Base-by-base conservation (phyloP, 768 basidiomycete species). In the Lactarius hatsudake region DNA sequence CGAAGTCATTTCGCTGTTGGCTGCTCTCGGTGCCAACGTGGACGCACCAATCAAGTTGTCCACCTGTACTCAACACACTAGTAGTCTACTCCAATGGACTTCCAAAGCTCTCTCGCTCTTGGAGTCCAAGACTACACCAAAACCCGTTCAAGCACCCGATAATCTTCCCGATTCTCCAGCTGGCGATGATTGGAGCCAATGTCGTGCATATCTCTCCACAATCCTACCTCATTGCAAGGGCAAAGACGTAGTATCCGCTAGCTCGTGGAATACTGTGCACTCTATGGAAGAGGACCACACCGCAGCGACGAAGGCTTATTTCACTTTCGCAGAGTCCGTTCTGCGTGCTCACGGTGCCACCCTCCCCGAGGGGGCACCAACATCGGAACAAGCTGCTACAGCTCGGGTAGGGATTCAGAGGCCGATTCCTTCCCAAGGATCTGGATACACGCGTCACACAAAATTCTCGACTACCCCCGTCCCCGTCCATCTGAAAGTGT, bases 401-500 rank as follows among this genome's bases (percentile, higher is more conserved):
- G 1, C 2, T n/a, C 20, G 3, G 43, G 20, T n/a, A n/a, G 9
- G 8, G 3, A n/a, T 20, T 10, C 9, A 2, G 43, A 57, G 18
- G 30, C 8, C 17, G 1, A 40, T 13, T 43, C n/a, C 10, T 56
- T 53, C 28, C 45, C 48, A 72, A 28, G 72, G 64, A 5, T 68
- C 72, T 72, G 65, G 76, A 73, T 67, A 75, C 64, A 63, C 75
- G 72, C 71, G 73, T 73, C 54, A 66, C 10, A 5, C 6, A 70
- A 54, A 68, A 64, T 70, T 75, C 23, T 1, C 59, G 1, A 60
- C 48, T 30, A 62, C 64, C 30, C 15, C 62, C 6, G 76, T 82
- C 7, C 76, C 79, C 0, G 61, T 73, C n/a, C 76, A 78, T 67
- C 69, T 80, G 54, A 74, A 74, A 23, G 64, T 74, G 20, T 66